Base-by-base conservation (phyloP, 257 asterid genomes). In the Oldenlandia corymbosa region DNA sequence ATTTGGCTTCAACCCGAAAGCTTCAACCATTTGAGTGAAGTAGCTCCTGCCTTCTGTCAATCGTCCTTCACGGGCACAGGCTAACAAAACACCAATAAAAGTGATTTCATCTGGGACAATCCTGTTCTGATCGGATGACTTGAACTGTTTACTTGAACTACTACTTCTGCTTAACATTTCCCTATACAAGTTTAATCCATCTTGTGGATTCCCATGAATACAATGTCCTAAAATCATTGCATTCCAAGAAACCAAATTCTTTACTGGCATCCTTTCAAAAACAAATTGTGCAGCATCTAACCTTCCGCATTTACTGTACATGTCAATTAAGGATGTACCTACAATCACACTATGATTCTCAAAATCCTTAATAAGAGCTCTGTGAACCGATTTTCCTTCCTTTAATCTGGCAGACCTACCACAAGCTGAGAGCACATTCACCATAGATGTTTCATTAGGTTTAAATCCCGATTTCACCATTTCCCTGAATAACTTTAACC, bases 351-450 rank as follows among this genome's bases (percentile, higher is more conserved):
- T 82, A 60, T 47, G 70, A 34, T 54, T 18, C 6, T 5, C 31
- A 57, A 50, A 76, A 8, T 37, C 70, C 77, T 76, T 88, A 27
- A 86, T 17, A 53, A 77, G 81, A 64, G n/a, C 75, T 31, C 90
- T 84, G 58, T 86, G 96, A 65, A 86, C 76, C 1, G 93, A 86
- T 59, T 73, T 84, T 49, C 95, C 96, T 75, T 88, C 95, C 64
- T 73, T 82, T 68, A 86, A 76, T 58, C 92, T 75, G 63, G 76
- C 77, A 54, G 95, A 88, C 84, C 90, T 79, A 73, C 88, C 85
- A 75, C 96, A 85, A 70, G 92, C 81, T 6, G 87, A 68, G 46
- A 85, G 57, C 50, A 75, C 81, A 58, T 70, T 78, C 72, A 88
- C 92, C 63, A 67, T 48, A 27, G 85, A 82, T 1, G 76, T 70